phyloP scores from a whole-genome alignment of 2,329 filamentous ascomycete species.

The Talaromyces sp. region DNA sequence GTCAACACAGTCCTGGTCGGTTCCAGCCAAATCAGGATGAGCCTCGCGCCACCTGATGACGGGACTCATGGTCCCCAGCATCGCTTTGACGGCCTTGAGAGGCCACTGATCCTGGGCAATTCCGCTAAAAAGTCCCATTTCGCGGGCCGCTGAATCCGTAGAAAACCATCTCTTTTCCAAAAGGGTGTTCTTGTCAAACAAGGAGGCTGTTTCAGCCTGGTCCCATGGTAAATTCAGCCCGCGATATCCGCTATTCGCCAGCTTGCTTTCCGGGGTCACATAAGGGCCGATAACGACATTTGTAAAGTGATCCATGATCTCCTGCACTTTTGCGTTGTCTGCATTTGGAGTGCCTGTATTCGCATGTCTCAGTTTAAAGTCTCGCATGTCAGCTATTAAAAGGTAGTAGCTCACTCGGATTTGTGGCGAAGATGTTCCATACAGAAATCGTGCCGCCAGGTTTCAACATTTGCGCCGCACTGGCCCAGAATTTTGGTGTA shows the following conservation, averaged over 20 bases:
- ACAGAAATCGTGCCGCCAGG: background rate
- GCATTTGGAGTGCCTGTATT: background rate
- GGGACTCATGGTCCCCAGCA: background rate
- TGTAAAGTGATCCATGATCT: background rate
- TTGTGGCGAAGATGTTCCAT: background rate
- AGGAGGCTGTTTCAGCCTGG: background rate
- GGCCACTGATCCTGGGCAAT: background rate
- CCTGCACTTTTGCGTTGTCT: background rate
- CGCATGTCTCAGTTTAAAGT: background rate
- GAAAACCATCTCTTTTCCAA: background rate
- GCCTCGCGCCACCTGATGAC: slow-evolving; percentile 1
- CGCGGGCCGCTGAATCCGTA: background rate
- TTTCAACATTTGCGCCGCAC: background rate
- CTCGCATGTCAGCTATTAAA: background rate
- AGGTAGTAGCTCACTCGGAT: background rate
- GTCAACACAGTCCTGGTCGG: background rate
- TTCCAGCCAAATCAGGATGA: background rate
- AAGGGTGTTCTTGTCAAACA: background rate
- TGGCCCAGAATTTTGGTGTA: background rate
- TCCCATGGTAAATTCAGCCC: slow-evolving; percentile 1
- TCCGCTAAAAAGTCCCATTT: background rate
- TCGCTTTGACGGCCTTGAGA: background rate
- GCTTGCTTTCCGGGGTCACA: background rate
- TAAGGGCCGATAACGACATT: background rate
- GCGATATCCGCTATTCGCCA: background rate